Percentiles rank a stretch among this genome's conserved stretches.
Conservation (phyloP, 1,284 basidiomycete species). For the Ceratorhiza oryzae-sativae region DNA sequence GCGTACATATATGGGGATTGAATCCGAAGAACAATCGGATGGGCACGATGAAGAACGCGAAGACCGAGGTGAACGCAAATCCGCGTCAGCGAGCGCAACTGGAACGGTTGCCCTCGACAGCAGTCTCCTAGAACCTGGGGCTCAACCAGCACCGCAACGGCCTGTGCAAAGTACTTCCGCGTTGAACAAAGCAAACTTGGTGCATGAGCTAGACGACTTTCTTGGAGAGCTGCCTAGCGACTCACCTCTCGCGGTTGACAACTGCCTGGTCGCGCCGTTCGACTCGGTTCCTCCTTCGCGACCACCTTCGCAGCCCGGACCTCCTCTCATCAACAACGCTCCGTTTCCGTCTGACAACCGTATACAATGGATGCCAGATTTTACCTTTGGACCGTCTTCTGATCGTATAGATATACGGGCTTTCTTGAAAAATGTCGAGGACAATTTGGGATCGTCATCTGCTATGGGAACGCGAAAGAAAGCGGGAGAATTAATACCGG, state of each 20-base stretch:
- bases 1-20: neutral
- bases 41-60: neutral
- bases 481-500: conserved; percentile 7
- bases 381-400: conserved; percentile 30
- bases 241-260: conserved; percentile 2
- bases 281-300: neutral
- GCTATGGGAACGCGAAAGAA: no score
- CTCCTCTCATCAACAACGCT: neutral
- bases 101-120: neutral
- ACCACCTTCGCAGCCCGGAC: neutral
- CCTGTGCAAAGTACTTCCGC: neutral
- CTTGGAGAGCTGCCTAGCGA: neutral
- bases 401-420: conserved; percentile 15
- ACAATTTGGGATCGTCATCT: neutral
- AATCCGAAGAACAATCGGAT: neutral
- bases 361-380: conserved; percentile 31
- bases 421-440: conserved; percentile 21
- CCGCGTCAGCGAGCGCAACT: neutral
- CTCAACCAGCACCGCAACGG: neutral
- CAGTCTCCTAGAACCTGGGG: neutral
- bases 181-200: neutral
- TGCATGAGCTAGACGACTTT: conserved; percentile 8
- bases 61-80: neutral
- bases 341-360: neutral
- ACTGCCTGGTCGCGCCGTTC: conserved; percentile 4